These are phyloP conservation scores for Westerdykella ornata DNA, from an alignment of 2,329 filamentous ascomycete genomes.

Conservation along the genomic window DNA sequence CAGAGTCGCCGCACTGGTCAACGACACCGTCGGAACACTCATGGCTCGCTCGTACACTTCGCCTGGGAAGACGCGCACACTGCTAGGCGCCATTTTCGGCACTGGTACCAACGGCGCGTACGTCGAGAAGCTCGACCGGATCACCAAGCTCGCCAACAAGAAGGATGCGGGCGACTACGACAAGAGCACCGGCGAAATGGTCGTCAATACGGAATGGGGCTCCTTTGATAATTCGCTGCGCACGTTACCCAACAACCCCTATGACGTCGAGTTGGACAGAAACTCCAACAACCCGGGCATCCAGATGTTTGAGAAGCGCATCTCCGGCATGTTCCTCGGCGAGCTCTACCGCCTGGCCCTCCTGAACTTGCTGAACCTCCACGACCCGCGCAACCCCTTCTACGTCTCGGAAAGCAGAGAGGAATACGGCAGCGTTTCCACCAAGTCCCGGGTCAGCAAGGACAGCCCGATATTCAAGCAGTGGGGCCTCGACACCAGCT, in stretches of 20 bases:
- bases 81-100: conserved; percentile 95
- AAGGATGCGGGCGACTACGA: conserved; percentile 58
- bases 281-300: conserved; percentile 85
- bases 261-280: conserved; percentile 70
- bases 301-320: conserved; percentile 98
- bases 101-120: conserved; percentile 97
- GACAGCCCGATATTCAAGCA: conserved; percentile 62
- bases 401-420: conserved; percentile 63
- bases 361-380: conserved; percentile 63
- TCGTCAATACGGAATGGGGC: conserved; percentile 97
- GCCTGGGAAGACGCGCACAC: conserved; percentile 74
- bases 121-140: conserved; percentile 79
- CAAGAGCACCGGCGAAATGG: conserved; percentile 81
- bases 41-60: conserved; percentile 97
- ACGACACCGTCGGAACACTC: conserved; percentile 93
- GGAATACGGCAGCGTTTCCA: conserved; percentile 48
- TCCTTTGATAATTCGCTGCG: conserved; percentile 93
- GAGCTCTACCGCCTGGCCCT: conserved; percentile 81
- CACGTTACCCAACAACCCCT: conserved; percentile 77
- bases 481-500: conserved; percentile 87
- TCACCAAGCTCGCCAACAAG: conserved; percentile 62
- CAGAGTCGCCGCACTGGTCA: conserved; percentile 90
- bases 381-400: conserved; percentile 59
- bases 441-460: conserved; percentile 35
- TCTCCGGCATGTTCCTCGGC: conserved; percentile 96